Evolutionary conservation across 805 yeast species (phyloP).

Genomic region (Saccharomycopsis fermentans): DNA sequence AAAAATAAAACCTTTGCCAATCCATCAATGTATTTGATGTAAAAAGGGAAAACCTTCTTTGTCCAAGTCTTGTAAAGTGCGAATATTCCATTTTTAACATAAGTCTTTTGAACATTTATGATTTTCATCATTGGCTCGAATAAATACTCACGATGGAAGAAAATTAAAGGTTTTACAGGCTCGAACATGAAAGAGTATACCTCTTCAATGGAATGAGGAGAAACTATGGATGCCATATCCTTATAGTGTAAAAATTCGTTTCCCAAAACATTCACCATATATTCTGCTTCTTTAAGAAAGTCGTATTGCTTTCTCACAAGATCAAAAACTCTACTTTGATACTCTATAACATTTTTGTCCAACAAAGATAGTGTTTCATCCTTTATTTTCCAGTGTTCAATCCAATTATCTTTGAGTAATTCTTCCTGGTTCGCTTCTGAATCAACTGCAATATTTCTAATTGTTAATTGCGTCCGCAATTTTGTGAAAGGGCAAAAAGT

Average conservation of each 20-base stretch:
- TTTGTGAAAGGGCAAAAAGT: conserved; percentile 11
- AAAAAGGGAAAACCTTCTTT: conserved; percentile 5
- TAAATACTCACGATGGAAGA: conserved; percentile 8
- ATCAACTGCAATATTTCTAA: background rate
- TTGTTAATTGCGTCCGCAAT: background rate
- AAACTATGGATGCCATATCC: conserved; percentile 1
- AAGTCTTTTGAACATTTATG: conserved; percentile 9
- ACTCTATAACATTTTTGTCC: conserved; percentile 3
- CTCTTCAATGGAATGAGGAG: conserved; percentile 7
- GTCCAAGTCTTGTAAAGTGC: conserved; percentile 13
- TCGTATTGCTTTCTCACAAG: conserved; percentile 14
- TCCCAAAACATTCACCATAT: conserved; percentile 13
- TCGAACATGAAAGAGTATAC: conserved; percentile 12
- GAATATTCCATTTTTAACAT: conserved; percentile 13
- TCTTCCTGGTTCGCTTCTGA: background rate
- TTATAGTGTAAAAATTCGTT: conserved; percentile 3
- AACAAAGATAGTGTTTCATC: background rate
- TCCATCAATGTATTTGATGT: conserved; percentile 13
- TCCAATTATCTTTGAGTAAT: conserved; percentile 8
- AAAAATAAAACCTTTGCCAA: conserved; percentile 14
- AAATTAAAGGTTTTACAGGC: conserved; percentile 12
- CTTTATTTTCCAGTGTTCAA: conserved; percentile 10
- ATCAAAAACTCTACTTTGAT: conserved; percentile 16
- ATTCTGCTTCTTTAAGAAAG: conserved; percentile 10
- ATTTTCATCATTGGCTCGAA: conserved; percentile 16